A percentile compares a stretch with the other conserved stretches of the same genome.
These are phyloP conservation scores for Nitzschia palea DNA, from an alignment of 108 stramenopile species.

Conservation along the genomic window DNA sequence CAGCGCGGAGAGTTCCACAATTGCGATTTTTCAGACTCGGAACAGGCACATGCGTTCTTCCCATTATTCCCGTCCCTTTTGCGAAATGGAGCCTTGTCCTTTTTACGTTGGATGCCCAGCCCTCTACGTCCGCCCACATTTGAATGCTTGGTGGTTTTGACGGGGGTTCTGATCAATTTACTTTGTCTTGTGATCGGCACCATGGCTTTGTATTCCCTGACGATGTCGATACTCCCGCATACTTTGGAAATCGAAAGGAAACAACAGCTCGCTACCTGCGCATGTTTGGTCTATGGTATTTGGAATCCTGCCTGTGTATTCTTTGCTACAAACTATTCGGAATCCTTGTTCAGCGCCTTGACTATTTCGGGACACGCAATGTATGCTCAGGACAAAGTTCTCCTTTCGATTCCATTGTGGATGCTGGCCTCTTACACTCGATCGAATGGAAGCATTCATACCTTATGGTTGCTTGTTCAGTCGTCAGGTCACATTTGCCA, in stretches of 20 bases:
- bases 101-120: constrained; percentile 34
- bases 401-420: constrained; percentile 30
- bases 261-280: constrained; percentile 17
- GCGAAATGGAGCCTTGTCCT: constrained; percentile 39
- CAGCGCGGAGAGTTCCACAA: background rate
- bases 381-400: background rate
- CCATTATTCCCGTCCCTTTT: constrained; percentile 70
- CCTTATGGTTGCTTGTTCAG: constrained; percentile 54
- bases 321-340: constrained; percentile 82
- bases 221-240: constrained; percentile 20
- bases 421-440: constrained; percentile 67
- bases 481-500: constrained; percentile 44
- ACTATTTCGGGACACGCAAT: constrained; percentile 54
- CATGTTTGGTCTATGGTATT: constrained; percentile 44
- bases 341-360: constrained; percentile 67
- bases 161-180: constrained; percentile 58
- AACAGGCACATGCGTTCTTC: constrained; percentile 83
- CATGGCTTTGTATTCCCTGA: constrained; percentile 56
- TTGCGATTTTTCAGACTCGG: constrained; percentile 41
- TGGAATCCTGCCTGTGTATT: constrained; percentile 86
- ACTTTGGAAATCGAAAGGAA: background rate
- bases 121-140: constrained; percentile 62
- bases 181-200: constrained; percentile 58
- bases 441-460: constrained; percentile 77
- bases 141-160: constrained; percentile 52